Conservation (phyloP, 1,139 yeast genomes). For the Taphrina communis region DNA sequence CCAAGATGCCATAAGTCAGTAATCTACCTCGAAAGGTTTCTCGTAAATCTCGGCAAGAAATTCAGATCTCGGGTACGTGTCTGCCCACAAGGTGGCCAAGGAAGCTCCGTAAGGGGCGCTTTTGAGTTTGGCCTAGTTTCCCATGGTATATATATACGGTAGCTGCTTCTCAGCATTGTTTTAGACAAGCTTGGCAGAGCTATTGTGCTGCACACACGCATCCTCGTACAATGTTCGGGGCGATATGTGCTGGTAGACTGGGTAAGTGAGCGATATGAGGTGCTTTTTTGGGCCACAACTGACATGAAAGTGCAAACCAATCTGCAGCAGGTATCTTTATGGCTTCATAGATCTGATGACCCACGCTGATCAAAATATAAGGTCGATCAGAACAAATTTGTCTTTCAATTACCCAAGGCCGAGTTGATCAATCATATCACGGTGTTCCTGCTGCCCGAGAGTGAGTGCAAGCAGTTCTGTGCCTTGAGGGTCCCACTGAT, state of each 20-base stretch:
- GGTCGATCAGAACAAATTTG: constrained; percentile 67
- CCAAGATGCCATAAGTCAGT: not conserved
- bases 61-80: not conserved
- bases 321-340: constrained; percentile 54
- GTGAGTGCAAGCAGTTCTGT: constrained; percentile 46
- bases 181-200: not conserved
- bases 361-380: not conserved
- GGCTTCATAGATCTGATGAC: not conserved
- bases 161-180: no score
- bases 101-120: constrained; percentile 5
- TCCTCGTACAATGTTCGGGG: constrained; percentile 54
- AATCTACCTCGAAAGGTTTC: not conserved
- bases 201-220: not conserved
- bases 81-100: not conserved
- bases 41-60: constrained; percentile 2
- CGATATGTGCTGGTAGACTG: constrained; percentile 57
- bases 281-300: no score
- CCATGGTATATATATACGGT: no score
- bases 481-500: not conserved
- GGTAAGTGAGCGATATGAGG: constrained; percentile 44
- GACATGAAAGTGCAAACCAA: constrained; percentile 50
- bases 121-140: not conserved
- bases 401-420: constrained; percentile 67
- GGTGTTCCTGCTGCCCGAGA: constrained; percentile 74
- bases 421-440: constrained; percentile 73